Evolutionary conservation across 2,329 filamentous ascomycete species (phyloP).

Genomic region (Taxawa tesnikishii): DNA sequence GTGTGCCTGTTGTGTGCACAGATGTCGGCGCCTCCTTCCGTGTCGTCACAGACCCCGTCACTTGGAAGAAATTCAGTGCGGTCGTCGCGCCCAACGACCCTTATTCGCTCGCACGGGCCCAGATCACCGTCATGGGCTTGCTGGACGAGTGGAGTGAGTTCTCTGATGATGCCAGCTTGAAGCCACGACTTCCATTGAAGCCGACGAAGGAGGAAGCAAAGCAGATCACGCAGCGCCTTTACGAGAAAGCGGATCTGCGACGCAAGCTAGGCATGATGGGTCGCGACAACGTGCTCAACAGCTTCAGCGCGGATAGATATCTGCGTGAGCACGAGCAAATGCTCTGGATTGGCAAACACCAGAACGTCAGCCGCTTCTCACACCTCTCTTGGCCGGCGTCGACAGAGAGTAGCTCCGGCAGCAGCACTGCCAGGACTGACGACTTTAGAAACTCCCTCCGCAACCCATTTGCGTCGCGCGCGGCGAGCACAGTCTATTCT

Average conservation of each 20-base stretch:
- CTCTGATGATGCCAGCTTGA: constrained; percentile 34
- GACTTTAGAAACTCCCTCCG: too few species aligned
- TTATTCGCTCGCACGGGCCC: constrained; percentile 44
- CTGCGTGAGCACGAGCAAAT: too few species aligned
- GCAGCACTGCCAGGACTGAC: too few species aligned
- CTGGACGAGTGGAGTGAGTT: constrained; percentile 49
- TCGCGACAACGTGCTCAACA: constrained; percentile 45
- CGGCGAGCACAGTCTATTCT: too few species aligned
- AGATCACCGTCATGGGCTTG: constrained; percentile 49
- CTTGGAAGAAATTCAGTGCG: constrained; percentile 40
- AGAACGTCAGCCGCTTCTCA: too few species aligned
- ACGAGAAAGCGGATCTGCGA: constrained; percentile 43
- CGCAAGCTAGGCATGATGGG: constrained; percentile 46
- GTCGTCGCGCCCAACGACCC: constrained; percentile 54
- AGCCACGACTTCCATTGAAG: constrained; percentile 33
- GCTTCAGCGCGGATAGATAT: constrained; percentile 47
- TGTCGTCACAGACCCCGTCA: constrained; percentile 40
- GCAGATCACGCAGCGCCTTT: constrained; percentile 44
- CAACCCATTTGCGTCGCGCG: too few species aligned
- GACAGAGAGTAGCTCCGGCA: too few species aligned
- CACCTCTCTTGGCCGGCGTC: too few species aligned
- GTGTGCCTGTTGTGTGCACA: constrained; percentile 43
- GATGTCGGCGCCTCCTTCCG: constrained; percentile 43
- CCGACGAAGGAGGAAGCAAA: constrained; percentile 39
- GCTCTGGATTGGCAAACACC: too few species aligned